Conservation (phyloP, 2,329 filamentous ascomycete species). For the Verticillium klebahnii region DNA sequence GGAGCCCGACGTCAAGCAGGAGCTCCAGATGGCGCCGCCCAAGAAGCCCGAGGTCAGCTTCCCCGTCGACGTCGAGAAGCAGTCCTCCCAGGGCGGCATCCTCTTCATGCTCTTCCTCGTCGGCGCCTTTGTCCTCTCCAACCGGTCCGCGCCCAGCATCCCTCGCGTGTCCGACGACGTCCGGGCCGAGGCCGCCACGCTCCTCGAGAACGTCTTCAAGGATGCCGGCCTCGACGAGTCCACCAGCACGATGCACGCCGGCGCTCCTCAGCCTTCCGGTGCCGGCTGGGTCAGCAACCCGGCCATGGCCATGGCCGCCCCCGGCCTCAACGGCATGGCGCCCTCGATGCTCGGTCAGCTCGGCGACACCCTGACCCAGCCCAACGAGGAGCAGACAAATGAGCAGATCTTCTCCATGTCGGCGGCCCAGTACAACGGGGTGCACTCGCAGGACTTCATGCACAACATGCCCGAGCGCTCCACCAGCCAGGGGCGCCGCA, state of each 20-base stretch:
- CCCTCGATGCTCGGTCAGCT: constrained; percentile 62
- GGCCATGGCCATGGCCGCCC: constrained; percentile 27
- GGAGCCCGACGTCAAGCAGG: constrained; percentile 57
- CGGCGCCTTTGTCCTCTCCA: constrained; percentile 92
- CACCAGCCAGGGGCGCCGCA: constrained; percentile 62
- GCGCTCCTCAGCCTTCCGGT: constrained; percentile 49
- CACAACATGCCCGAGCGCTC: constrained; percentile 49
- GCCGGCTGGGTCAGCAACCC: constrained; percentile 38
- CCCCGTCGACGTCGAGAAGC: constrained; percentile 51
- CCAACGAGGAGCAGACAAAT: constrained; percentile 78
- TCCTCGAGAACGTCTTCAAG: constrained; percentile 78
- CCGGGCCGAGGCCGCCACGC: constrained; percentile 69
- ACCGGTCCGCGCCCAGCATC: constrained; percentile 67
- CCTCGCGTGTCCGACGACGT: constrained; percentile 77
- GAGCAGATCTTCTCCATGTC: constrained; percentile 86
- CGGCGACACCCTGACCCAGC: constrained; percentile 64
- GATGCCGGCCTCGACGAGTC: constrained; percentile 61
- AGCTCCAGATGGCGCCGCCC: constrained; percentile 47
- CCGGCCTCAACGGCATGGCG: constrained; percentile 28
- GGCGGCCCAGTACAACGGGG: constrained; percentile 80
- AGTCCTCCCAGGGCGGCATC: constrained; percentile 72
- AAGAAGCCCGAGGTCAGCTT: constrained; percentile 49
- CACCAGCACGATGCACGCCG: constrained; percentile 36
- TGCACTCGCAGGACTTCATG: constrained; percentile 71
- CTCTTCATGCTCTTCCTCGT: constrained; percentile 95